Evolutionary conservation across 345 rosid genomes (phyloP).

Genomic region (Arabis hirsuta): DNA sequence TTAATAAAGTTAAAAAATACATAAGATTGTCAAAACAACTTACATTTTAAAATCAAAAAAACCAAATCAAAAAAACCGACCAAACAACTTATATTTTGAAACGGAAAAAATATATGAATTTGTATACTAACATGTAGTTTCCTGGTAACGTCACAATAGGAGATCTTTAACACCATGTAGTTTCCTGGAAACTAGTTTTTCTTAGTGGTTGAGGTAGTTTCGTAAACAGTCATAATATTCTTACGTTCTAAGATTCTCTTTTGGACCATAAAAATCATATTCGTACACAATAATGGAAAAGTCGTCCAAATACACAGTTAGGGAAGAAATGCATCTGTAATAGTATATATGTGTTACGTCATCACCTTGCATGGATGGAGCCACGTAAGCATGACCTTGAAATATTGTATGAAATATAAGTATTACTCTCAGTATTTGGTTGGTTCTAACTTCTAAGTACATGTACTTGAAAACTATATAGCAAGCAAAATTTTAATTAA

Average conservation of each 20-base stretch:
- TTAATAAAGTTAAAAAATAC: too few relatives aligned
- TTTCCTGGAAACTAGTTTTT: background rate
- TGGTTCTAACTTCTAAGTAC: slow-evolving; percentile 3
- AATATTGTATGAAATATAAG: background rate
- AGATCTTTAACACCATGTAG: slow-evolving; percentile 10
- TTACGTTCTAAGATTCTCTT: slow-evolving; percentile 38
- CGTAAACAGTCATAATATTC: slow-evolving; percentile 29
- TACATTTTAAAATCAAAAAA: too few relatives aligned
- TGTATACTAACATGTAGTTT: slow-evolving; percentile 27
- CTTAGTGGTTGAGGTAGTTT: slow-evolving; percentile 23
- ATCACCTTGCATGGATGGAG: slow-evolving; percentile 27
- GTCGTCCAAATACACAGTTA: slow-evolving; percentile 22
- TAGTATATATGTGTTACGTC: slow-evolving; percentile 25
- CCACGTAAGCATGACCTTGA: slow-evolving; percentile 8
- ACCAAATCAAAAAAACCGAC: too few relatives aligned
- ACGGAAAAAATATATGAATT: too few relatives aligned
- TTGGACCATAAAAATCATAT: background rate
- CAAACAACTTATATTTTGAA: too few relatives aligned
- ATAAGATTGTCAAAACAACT: too few relatives aligned
- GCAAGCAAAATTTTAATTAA: background rate
- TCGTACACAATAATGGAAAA: slow-evolving; percentile 23
- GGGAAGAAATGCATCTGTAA: slow-evolving; percentile 25
- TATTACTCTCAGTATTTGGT: background rate
- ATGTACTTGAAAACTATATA: slow-evolving; percentile 12
- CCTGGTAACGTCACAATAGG: slow-evolving; percentile 24